Conservation (phyloP, 768 basidiomycete genomes). For the Psilocybe cyanescens region DNA sequence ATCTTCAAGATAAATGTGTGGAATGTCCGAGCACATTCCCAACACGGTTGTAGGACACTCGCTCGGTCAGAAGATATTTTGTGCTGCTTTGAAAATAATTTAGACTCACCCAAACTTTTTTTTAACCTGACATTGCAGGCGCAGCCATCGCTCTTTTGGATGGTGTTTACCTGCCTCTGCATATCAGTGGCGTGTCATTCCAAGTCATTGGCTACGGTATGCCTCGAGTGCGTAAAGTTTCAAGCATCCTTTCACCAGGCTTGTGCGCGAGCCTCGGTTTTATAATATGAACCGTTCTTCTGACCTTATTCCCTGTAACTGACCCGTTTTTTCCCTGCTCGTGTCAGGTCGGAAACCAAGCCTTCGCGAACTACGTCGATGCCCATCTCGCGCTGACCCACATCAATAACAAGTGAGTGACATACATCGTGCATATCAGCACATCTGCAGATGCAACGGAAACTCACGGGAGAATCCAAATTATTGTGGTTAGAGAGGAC, state of each 20-base stretch:
- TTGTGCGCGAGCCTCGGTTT: not conserved
- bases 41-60: conserved; percentile 58
- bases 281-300: not conserved
- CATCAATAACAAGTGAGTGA: conserved; percentile 58
- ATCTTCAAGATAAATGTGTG: no score
- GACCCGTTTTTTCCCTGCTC: not conserved
- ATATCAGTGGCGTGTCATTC: conserved; percentile 44
- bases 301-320: not conserved
- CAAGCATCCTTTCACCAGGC: conserved; percentile 11
- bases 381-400: conserved; percentile 51
- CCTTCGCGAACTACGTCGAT: conserved; percentile 66
- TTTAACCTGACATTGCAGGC: conserved; percentile 28
- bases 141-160: conserved; percentile 61
- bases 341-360: conserved; percentile 56
- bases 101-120: not conserved
- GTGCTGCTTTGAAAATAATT: not conserved
- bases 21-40: no score
- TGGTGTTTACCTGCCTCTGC: conserved; percentile 55
- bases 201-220: conserved; percentile 43
- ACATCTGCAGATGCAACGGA: not conserved
- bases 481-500: conserved; percentile 34
- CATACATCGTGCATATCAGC: not conserved
- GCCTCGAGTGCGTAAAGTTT: conserved; percentile 37
- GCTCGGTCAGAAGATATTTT: conserved; percentile 30
- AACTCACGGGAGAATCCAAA: not conserved